Evolutionary conservation across 164 flowering plant genomes (phyloP).

Genomic region (Vitis rupestris): DNA sequence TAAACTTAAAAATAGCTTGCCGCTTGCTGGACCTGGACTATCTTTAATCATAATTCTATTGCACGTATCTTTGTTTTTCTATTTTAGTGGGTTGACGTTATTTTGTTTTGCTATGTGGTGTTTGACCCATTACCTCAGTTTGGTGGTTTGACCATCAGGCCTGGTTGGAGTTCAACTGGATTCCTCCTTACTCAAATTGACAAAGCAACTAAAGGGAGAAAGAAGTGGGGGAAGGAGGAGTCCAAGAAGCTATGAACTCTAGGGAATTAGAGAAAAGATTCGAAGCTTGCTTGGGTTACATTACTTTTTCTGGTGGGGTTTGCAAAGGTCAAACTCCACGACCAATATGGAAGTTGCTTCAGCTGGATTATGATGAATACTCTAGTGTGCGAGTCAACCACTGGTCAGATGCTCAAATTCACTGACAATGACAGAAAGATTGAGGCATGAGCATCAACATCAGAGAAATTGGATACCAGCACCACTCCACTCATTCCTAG

Average conservation of each 20-base stretch:
- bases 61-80: conserved; percentile 9
- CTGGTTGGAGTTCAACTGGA: background rate
- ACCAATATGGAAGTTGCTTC: no score
- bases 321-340: no score
- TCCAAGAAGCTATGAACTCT: conserved; percentile 7
- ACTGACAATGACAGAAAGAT: no score
- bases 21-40: no score
- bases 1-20: conserved; percentile 5
- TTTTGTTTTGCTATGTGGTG: background rate
- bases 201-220: conserved; percentile 6
- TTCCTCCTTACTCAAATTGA: conserved; percentile 4
- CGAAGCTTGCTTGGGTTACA: no score
- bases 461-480: no score
- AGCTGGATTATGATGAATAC: no score
- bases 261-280: background rate
- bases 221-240: background rate
- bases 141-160: conserved; percentile 11
- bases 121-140: background rate
- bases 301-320: no score
- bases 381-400: no score
- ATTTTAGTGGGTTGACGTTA: conserved; percentile 15
- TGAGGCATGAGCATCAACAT: no score
- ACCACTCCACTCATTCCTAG: no score
- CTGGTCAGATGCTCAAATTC: no score
- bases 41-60: background rate